phyloP scores from a whole-genome alignment of 2,329 filamentous ascomycete genomes.

The Ustilaginoidea virens region DNA sequence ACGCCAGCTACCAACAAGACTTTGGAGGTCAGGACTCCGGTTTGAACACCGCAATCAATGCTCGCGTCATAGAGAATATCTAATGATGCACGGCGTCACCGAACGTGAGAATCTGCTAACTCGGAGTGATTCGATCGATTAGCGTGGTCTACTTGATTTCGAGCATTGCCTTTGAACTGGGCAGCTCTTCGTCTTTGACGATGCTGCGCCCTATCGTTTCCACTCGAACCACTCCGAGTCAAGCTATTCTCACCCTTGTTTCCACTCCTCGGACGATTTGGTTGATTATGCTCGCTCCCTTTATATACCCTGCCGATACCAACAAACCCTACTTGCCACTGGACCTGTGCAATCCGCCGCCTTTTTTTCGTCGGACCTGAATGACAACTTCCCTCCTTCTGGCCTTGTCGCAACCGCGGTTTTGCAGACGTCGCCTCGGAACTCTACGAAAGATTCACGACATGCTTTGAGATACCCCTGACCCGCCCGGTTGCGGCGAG shows the following conservation, averaged over 20 bases:
- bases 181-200: conserved; percentile 9
- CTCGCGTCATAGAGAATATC: conserved; percentile 74
- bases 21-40: conserved; percentile 39
- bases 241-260: not conserved
- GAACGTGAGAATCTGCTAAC: conserved; percentile 13
- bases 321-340: too few species aligned
- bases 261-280: not conserved
- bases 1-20: conserved; percentile 25
- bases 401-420: too few species aligned
- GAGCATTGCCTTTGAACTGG: conserved; percentile 6
- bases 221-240: conserved; percentile 1
- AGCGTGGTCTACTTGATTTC: conserved; percentile 22
- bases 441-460: conserved; percentile 1
- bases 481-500: too few species aligned
- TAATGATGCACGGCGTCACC: conserved; percentile 26
- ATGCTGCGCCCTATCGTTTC: conserved; percentile 1
- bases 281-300: not conserved
- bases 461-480: conserved; percentile 8
- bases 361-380: too few species aligned
- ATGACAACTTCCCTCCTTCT: too few species aligned
- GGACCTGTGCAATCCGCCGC: too few species aligned
- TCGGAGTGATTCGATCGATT: conserved; percentile 13
- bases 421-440: too few species aligned
- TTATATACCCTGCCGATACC: too few species aligned
- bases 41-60: conserved; percentile 70